These are phyloP conservation scores for Lactarius trivialis DNA, from an alignment of 768 basidiomycete species.

Conservation along the genomic window DNA sequence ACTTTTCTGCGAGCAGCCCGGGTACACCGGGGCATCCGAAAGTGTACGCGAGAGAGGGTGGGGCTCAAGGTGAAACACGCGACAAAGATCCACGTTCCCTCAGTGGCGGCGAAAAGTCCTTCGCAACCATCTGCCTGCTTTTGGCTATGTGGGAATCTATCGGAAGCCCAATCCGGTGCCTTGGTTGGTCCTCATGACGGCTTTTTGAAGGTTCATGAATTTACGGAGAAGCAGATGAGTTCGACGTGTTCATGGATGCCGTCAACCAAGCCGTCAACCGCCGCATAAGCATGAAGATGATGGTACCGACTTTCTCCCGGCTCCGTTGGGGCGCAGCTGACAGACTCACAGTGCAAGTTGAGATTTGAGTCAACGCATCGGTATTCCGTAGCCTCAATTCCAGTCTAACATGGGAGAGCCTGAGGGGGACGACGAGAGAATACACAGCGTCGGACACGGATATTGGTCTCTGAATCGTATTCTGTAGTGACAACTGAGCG, in stretches of 20 bases:
- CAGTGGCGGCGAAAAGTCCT: slow-evolving; percentile 94
- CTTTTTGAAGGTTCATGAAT: not conserved
- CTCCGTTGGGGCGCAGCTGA: slow-evolving; percentile 9
- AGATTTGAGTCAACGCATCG: too few relatives aligned
- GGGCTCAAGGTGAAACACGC: slow-evolving; percentile 45
- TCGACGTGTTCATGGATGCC: slow-evolving; percentile 97
- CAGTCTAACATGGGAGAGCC: too few relatives aligned
- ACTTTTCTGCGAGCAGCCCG: too few relatives aligned
- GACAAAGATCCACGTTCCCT: slow-evolving; percentile 84
- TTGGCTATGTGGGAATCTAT: slow-evolving; percentile 96
- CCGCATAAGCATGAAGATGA: slow-evolving; percentile 91
- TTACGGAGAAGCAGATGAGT: slow-evolving; percentile 62
- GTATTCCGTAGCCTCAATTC: too few relatives aligned
- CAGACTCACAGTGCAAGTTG: too few relatives aligned
- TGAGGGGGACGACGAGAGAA: too few relatives aligned
- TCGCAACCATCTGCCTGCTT: slow-evolving; percentile 89
- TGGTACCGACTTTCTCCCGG: slow-evolving; percentile 44
- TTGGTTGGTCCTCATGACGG: slow-evolving; percentile 44
- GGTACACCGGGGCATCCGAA: too few relatives aligned
- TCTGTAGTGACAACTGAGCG: too few relatives aligned
- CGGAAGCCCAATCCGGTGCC: slow-evolving; percentile 87
- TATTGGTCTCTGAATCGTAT: too few relatives aligned
- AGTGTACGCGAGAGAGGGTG: too few relatives aligned
- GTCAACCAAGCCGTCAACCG: too few relatives aligned
- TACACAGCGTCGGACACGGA: too few relatives aligned